Conservation (phyloP, 2,329 filamentous ascomycete species). For the Penicillium frequentans region DNA sequence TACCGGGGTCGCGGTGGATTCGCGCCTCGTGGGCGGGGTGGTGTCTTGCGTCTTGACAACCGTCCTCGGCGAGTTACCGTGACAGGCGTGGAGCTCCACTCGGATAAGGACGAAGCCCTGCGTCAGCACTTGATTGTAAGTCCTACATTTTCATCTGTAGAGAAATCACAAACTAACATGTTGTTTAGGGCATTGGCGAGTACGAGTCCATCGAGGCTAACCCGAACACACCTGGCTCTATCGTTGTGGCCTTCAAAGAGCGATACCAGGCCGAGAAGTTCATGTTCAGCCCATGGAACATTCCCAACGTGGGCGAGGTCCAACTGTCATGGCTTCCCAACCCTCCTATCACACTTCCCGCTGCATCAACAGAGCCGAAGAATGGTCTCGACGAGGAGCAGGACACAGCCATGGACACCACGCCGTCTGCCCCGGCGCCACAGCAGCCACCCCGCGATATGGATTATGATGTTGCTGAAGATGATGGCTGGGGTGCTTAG, state of each 20-base stretch:
- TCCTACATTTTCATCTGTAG: background rate
- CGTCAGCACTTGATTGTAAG: constrained; percentile 56
- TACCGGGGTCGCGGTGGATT: constrained; percentile 46
- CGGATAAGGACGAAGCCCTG: constrained; percentile 56
- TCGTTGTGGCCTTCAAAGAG: constrained; percentile 49
- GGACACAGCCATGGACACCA: constrained; percentile 34
- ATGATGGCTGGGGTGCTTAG: constrained; percentile 44
- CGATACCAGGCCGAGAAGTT: constrained; percentile 57
- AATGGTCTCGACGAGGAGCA: constrained; percentile 27
- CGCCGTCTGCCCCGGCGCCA: constrained; percentile 10
- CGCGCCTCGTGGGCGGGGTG: constrained; percentile 46
- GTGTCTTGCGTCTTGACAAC: constrained; percentile 59
- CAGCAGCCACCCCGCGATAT: constrained; percentile 35
- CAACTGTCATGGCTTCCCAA: constrained; percentile 57
- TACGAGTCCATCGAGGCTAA: constrained; percentile 47
- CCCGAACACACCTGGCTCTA: constrained; percentile 39
- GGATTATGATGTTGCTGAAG: constrained; percentile 54
- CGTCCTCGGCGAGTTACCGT: constrained; percentile 56
- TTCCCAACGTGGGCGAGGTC: constrained; percentile 55
- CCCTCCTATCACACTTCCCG: constrained; percentile 24
- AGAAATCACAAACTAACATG: constrained; percentile 6
- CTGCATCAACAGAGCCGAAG: constrained; percentile 23
- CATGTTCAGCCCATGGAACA: constrained; percentile 47
- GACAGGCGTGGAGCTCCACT: constrained; percentile 48
- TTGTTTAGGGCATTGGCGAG: constrained; percentile 44